Base-by-base conservation (phyloP, 2,329 filamentous ascomycete genomes). In the Aspergillus neoniger region DNA sequence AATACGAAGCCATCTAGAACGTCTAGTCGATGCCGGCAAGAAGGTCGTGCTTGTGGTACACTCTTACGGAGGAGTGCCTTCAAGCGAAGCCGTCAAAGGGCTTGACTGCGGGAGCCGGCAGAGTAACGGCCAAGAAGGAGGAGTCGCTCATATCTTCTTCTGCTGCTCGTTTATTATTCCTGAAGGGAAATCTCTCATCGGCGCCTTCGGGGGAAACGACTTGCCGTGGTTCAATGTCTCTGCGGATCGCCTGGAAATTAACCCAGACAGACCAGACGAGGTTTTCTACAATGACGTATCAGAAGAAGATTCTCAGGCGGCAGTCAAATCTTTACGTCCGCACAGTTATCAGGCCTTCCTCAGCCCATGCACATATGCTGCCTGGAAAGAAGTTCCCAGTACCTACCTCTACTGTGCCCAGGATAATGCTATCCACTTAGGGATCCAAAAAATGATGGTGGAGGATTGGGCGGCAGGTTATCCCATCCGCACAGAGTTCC, bases 401-500 rank as follows among this genome's bases (percentile, higher is more conserved):
- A 60, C 58, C n/a, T 60, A 60, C 38, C 25, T 60, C 6, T 60
- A 60, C 38, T 60, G 58, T 48, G 38, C 30, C 2, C 21, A 28
- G 30, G 54, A 60, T 49, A 9, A 15, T 9, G 58, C 58, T 6
- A 57, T 60, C 15, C 54, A 30, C 7, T 14, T 57, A 28, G 3
- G 1, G 2, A 48, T 49, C 14, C 58, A 60, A 32, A 54, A 15
- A 23, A 54, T 36, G 49, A 53, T 60, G 54, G 58, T 60, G 15
- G 58, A 57, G 54, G 49, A 53, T 4, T 15, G 38, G 28, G 58
- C 47, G 10, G 19, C 44, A 38, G 58, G 58, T 9, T 36, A 41
- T 10, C 25, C 12, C 9, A 49, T 60, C 10, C 19, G 21, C 8
- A 60, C 58, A 9, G 58, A 57, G 15, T 48, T 39, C 14, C 5